Evolutionary conservation across 805 yeast species (phyloP).

Genomic region (Ogataea methylovora): DNA sequence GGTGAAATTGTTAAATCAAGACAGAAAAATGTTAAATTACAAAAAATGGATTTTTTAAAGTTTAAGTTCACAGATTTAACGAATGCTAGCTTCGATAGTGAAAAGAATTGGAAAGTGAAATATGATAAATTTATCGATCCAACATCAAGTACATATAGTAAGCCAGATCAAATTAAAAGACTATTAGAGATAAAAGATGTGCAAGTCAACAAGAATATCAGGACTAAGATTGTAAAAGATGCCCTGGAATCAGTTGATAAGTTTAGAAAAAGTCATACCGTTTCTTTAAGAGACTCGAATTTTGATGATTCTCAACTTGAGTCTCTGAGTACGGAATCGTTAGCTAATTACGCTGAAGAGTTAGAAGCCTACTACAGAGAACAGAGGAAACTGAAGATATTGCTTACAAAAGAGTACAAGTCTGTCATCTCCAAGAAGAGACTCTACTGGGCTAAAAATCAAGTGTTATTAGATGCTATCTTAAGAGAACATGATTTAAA

Average conservation of each 20-base stretch:
- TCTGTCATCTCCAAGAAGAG: slow-evolving; percentile 10
- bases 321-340: too few relatives aligned
- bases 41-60: not conserved
- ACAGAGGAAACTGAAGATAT: slow-evolving; percentile 8
- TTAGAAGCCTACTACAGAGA: slow-evolving; percentile 15
- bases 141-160: not conserved
- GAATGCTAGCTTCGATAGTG: not conserved
- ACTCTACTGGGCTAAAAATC: slow-evolving; percentile 20
- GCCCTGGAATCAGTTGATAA: not conserved
- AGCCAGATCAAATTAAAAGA: not conserved
- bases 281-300: too few relatives aligned
- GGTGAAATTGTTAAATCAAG: slow-evolving; percentile 9
- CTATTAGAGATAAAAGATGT: not conserved
- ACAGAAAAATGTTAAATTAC: not conserved
- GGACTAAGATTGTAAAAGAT: not conserved
- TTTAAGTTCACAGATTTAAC: slow-evolving; percentile 3
- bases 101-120: not conserved
- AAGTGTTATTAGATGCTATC: slow-evolving; percentile 15
- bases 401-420: slow-evolving; percentile 15
- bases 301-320: too few relatives aligned
- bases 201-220: not conserved
- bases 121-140: slow-evolving; percentile 1
- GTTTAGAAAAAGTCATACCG: not conserved
- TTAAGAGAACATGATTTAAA: slow-evolving; percentile 3
- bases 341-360: slow-evolving; percentile 4